Evolutionary conservation across 2,329 filamentous ascomycete species (phyloP).

Genomic region (Cladosporium sp.): DNA sequence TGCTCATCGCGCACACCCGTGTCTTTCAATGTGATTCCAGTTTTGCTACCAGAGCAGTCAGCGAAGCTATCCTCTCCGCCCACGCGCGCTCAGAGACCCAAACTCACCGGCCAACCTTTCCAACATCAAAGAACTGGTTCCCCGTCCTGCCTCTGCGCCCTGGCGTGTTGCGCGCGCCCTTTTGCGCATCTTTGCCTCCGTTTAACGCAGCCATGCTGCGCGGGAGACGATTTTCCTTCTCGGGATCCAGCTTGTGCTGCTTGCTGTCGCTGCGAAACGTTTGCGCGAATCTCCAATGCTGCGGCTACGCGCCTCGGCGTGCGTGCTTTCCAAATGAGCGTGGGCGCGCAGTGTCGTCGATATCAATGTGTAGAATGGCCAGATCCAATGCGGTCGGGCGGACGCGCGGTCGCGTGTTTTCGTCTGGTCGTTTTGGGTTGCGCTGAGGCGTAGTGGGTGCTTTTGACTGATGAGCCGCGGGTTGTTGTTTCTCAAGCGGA

Average conservation of each 20-base stretch:
- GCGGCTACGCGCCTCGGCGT: not conserved
- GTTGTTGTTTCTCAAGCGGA: conserved; percentile 10
- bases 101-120: conserved; percentile 31
- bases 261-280: not conserved
- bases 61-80: not conserved
- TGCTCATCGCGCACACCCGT: conserved; percentile 79
- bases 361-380: conserved; percentile 12
- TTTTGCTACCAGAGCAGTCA: conserved; percentile 61
- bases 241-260: conserved; percentile 22
- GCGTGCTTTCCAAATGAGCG: conserved; percentile 7
- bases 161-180: conserved; percentile 21
- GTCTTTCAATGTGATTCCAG: conserved; percentile 75
- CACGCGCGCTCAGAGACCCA: not conserved
- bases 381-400: not conserved
- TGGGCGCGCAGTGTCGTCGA: conserved; percentile 3
- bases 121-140: conserved; percentile 33
- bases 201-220: conserved; percentile 24
- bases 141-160: conserved; percentile 26
- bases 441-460: too few species aligned
- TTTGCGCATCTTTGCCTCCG: conserved; percentile 12
- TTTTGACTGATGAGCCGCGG: too few species aligned
- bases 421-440: not conserved
- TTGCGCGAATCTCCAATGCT: conserved; percentile 8
- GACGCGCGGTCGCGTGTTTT: not conserved
- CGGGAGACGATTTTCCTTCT: conserved; percentile 27